Evolutionary conservation across 2,329 filamentous ascomycete genomes (phyloP).

Genomic region (Knufia petricola): DNA sequence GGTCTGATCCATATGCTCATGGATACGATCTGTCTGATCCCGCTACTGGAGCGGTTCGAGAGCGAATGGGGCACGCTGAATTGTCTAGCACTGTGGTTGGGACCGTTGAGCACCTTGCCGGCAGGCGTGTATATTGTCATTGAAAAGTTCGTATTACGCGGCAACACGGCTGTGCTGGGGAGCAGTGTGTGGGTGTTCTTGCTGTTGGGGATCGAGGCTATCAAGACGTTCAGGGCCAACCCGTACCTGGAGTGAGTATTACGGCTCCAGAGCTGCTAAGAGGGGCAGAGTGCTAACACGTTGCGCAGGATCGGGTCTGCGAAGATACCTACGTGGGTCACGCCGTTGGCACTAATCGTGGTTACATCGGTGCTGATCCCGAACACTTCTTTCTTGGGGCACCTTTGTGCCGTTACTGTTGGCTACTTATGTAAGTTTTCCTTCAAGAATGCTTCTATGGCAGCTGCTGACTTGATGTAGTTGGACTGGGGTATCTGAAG

Average conservation of each 20-base stretch:
- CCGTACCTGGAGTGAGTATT: constrained; percentile 57
- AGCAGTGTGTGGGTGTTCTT: constrained; percentile 87
- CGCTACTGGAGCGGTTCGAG: constrained; percentile 90
- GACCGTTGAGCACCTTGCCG: constrained; percentile 73
- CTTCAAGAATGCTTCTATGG: constrained; percentile 9
- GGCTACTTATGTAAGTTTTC: constrained; percentile 70
- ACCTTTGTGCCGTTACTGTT: constrained; percentile 70
- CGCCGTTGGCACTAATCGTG: constrained; percentile 67
- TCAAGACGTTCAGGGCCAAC: constrained; percentile 73
- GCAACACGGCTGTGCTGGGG: constrained; percentile 68
- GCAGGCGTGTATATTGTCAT: constrained; percentile 70
- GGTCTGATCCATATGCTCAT: constrained; percentile 71
- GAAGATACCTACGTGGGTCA: constrained; percentile 85
- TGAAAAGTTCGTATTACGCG: constrained; percentile 61
- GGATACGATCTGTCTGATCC: constrained; percentile 70
- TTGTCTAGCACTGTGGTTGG: constrained; percentile 77
- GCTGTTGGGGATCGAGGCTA: constrained; percentile 71
- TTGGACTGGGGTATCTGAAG: constrained; percentile 79
- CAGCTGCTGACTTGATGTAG: constrained; percentile 34
- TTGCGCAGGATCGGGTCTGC: constrained; percentile 44
- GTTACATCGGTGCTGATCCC: constrained; percentile 69
- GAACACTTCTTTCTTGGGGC: constrained; percentile 73
- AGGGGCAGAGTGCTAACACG: constrained; percentile 11
- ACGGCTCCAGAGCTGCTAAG: neutral
- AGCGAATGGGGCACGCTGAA: constrained; percentile 83